Evolutionary conservation across 1,284 basidiomycete species (phyloP).

Genomic region (Trichosporon sp.): DNA sequence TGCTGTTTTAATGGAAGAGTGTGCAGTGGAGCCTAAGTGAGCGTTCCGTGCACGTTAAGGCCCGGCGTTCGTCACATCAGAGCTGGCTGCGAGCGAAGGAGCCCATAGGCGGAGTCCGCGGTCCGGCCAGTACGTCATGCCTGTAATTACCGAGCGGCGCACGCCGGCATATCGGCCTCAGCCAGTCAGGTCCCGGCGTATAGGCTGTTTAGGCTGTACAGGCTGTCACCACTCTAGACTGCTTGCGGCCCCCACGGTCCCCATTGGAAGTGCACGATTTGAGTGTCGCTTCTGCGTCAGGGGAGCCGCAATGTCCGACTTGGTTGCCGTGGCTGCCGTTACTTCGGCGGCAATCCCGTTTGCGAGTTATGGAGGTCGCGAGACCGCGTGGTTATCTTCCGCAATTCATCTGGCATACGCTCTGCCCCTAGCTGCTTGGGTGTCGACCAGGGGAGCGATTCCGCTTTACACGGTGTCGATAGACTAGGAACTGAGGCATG

Average conservation of each 20-base stretch:
- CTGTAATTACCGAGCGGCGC: background rate
- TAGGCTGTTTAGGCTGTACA: background rate
- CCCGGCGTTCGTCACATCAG: background rate
- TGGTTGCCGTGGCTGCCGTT: too few species aligned
- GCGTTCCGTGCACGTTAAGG: background rate
- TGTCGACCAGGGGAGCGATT: too few species aligned
- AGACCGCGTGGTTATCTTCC: too few species aligned
- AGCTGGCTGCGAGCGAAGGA: background rate
- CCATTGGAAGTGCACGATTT: too few species aligned
- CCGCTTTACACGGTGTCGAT: too few species aligned
- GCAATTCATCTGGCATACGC: too few species aligned
- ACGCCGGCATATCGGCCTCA: background rate
- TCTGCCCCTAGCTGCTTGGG: too few species aligned
- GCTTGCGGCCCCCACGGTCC: too few species aligned
- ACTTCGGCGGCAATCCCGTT: too few species aligned
- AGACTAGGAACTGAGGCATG: too few species aligned
- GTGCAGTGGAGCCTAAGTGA: background rate
- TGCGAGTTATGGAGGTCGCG: background rate
- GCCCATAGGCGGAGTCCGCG: background rate
- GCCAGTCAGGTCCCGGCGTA: background rate
- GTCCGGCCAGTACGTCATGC: background rate
- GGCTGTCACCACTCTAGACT: background rate
- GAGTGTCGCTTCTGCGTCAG: too few species aligned
- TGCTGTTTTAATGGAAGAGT: background rate
- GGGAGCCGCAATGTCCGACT: too few species aligned